Percentiles rank a stretch among this genome's conserved stretches.
These are phyloP conservation scores for Colletotrichum sp. DNA, from an alignment of 2,329 filamentous ascomycete species.

Conservation along the genomic window DNA sequence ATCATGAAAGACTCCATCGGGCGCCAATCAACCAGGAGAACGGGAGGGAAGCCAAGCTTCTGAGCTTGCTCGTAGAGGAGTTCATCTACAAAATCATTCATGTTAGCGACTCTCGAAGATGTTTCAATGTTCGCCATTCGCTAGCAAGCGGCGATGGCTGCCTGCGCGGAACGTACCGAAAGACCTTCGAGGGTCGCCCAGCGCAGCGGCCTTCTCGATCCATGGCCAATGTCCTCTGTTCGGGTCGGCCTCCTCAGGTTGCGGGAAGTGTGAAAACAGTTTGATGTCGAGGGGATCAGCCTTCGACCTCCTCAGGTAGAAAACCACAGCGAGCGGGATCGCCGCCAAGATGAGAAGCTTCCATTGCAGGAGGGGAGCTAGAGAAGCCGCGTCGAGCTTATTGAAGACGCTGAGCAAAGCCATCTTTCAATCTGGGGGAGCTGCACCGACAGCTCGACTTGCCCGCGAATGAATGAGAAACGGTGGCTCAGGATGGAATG, in stretches of 20 bases:
- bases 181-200: constrained; percentile 9
- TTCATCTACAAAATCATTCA: neutral
- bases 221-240: constrained; percentile 14
- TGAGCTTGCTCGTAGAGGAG: constrained; percentile 8
- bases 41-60: constrained; percentile 7
- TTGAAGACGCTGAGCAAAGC: neutral
- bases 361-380: neutral
- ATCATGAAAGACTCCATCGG: constrained; percentile 6
- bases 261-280: constrained; percentile 2
- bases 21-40: constrained; percentile 9
- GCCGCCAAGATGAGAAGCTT: neutral
- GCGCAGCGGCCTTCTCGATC: constrained; percentile 9
- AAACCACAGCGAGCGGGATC: neutral
- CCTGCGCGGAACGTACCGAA: neutral
- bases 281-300: neutral
- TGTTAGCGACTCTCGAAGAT: neutral
- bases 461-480: neutral
- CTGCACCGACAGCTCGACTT: neutral
- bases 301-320: neutral
- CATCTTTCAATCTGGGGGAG: neutral
- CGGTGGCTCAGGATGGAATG: neutral
- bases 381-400: neutral
- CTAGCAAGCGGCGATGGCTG: neutral
- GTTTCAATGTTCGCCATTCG: neutral
- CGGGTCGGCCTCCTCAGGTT: constrained; percentile 8